Evolutionary conservation across 805 yeast genomes (phyloP).

Genomic region (Kuraishia cidri): DNA sequence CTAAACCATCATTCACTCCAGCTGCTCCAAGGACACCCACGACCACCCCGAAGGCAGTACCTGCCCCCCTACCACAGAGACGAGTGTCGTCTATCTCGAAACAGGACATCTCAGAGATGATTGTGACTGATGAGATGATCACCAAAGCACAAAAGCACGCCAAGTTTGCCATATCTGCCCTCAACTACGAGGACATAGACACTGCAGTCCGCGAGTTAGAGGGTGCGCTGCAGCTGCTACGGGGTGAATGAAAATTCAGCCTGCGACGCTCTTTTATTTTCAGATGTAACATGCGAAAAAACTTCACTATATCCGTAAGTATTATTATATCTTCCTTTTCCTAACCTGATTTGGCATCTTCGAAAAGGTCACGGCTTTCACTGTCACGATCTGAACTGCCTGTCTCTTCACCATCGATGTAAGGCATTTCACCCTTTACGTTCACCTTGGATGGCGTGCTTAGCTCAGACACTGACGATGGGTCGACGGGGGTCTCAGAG

Average conservation of each 20-base stretch:
- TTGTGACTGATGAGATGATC: constrained; percentile 48
- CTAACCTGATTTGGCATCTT: too few relatives aligned
- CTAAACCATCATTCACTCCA: not conserved
- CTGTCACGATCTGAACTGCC: too few relatives aligned
- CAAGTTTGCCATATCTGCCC: constrained; percentile 69
- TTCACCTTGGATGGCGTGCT: too few relatives aligned
- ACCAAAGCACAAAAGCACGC: constrained; percentile 59
- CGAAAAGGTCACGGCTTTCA: too few relatives aligned
- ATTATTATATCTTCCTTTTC: too few relatives aligned
- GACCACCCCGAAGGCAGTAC: constrained; percentile 1
- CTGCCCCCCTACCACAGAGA: constrained; percentile 3
- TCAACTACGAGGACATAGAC: constrained; percentile 63
- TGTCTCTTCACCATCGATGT: too few relatives aligned
- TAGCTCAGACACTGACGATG: too few relatives aligned
- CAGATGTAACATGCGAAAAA: not conserved
- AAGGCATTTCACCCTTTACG: too few relatives aligned
- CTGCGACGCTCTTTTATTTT: too few relatives aligned
- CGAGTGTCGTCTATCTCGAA: constrained; percentile 9
- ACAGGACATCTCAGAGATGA: constrained; percentile 36
- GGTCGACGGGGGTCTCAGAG: too few relatives aligned
- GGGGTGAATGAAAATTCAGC: not conserved
- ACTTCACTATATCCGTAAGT: not conserved
- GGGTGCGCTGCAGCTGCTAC: constrained; percentile 40
- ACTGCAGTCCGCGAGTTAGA: constrained; percentile 60
- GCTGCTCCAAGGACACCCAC: not conserved